Base-by-base conservation (phyloP, 306 rosid genomes). In the Quercus alba region DNA sequence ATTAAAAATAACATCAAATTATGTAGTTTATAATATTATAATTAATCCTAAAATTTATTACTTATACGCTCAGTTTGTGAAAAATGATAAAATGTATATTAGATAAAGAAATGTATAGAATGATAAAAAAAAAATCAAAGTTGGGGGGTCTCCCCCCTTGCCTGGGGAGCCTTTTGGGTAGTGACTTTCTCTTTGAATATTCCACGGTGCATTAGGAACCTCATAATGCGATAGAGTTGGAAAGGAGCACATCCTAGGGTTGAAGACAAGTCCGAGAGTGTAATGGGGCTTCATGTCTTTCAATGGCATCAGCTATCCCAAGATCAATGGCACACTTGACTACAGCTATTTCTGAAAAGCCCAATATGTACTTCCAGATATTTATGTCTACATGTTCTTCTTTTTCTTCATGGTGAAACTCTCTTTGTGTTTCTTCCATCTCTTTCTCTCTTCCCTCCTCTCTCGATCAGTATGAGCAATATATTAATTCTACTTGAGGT, bases 261-360 rank as follows among this genome's bases (percentile, higher is more conserved):
- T 25, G 91, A 72, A 2, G 96, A 84, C 5, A 94, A 25, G 41
- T 89, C 86, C 2, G 79, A 64, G 6, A 92, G 80, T 23, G 94
- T 86, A 66, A 94, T 81, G 75, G 90, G 85, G 4, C 70, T 38
- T 69, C 87, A 66, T 88, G 85, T 6, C 17, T 75, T 84, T 89
- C 97, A 4, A 94, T 84, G 66, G 85, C 77, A 7, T 94, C 97
- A 0, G 92, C 88, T 73, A 94, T 85, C 73, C 85, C 87, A 15
- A 94, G 92, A 63, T 94, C 90, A 58, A 94, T 75, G 19, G 89
- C 90, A 72, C 97, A 88, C 75, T 84, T 92, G 25, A 94, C 84
- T 2, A 85, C 93, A 1, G 91, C 91, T 23, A 77, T 52, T 81
- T 94, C 96, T 0, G 71, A 80, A 72, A 87, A 90, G 15, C 98